phyloP scores from a whole-genome alignment of 116 monocot species.

The Posidonia oceanica region DNA sequence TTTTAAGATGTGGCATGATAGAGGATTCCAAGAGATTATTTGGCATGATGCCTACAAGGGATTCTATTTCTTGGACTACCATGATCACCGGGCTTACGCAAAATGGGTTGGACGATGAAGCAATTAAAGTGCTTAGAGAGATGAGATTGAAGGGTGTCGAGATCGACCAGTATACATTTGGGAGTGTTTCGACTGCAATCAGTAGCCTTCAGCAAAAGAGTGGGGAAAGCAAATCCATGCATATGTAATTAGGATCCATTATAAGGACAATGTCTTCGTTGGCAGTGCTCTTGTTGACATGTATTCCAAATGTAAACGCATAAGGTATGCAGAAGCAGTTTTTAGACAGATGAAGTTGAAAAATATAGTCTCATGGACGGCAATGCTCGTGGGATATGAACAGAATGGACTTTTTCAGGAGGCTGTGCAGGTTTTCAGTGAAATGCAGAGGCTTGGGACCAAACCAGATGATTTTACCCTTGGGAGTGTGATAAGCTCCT shows the following conservation, averaged over 20 bases:
- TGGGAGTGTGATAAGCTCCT: slow-evolving; percentile 70
- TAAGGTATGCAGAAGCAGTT: slow-evolving; percentile 33
- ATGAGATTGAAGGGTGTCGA: slow-evolving; percentile 33
- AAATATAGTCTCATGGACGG: slow-evolving; percentile 70
- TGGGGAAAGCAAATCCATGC: slow-evolving; percentile 29
- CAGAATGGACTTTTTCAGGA: slow-evolving; percentile 15
- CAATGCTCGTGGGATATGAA: slow-evolving; percentile 71
- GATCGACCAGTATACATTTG: slow-evolving; percentile 69
- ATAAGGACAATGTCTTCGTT: slow-evolving; percentile 43
- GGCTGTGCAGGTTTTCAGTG: slow-evolving; percentile 33
- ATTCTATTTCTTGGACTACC: slow-evolving; percentile 71
- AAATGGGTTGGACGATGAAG: slow-evolving; percentile 34
- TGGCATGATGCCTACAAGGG: slow-evolving; percentile 32
- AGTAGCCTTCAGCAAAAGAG: slow-evolving; percentile 27
- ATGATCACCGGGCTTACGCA: slow-evolving; percentile 51
- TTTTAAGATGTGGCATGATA: slow-evolving; percentile 47
- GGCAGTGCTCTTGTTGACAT: slow-evolving; percentile 78
- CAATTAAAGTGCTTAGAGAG: slow-evolving; percentile 29
- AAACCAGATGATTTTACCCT: slow-evolving; percentile 68
- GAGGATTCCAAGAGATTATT: slow-evolving; percentile 54
- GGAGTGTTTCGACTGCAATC: slow-evolving; percentile 52
- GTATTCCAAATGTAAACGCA: slow-evolving; percentile 55
- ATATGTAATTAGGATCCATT: not conserved
- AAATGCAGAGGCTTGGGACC: slow-evolving; percentile 48
- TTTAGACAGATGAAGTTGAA: slow-evolving; percentile 34